Evolutionary conservation across 208 protist genomes (phyloP), one percentile per base, ranked within the genome.

Genomic region (Tritrichomonas musculus): DNA sequence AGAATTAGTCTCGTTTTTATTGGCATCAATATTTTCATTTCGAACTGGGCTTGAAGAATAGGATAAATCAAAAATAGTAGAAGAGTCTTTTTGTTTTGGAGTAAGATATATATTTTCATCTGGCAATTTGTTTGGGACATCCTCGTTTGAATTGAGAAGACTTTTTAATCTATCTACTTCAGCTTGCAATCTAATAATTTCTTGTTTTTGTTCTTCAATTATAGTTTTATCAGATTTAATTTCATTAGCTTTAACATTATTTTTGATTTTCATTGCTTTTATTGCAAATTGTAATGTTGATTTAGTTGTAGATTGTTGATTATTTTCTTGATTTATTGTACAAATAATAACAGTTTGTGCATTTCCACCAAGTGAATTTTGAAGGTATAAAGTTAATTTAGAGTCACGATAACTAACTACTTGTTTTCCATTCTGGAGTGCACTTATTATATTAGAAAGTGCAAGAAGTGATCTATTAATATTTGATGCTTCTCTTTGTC

Each of bases 361-460:
- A 93, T 96, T 96, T 33, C 96, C 96, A 25, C 96, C 96, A 36
- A 95, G 64, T 36, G 94, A 94, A 55, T 94, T 93, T 50, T 94
- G 93, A 53, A 95, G 93, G 44, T 94, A 33, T 53, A 93, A 77
- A 44, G 95, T 95, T 17, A 96, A 93, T 94, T 95, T 95, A 49
- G 95, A 97, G 94, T 98, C 97, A 41, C 97, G 94, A 93, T 97
- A 98, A 17, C 97, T 96, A 20, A 97, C 94, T 93, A 92, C 17
- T 92, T n/a, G 11, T 66, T 92, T 69, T 49, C n/a, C 88, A 72
- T 92, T 41, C 33, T 25, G 36, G 33, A 69, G 25, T 22, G 55
- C 55, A 72, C 72, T 72, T 14, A 92, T 92, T 50, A 94, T 77
- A 69, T 96, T 96, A 49, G 95, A 95, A 25, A 96, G 94, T 9